Percentiles rank a stretch among this genome's conserved stretches.
phyloP scores from a whole-genome alignment of 1,284 basidiomycete species.

The Irpex sp. region DNA sequence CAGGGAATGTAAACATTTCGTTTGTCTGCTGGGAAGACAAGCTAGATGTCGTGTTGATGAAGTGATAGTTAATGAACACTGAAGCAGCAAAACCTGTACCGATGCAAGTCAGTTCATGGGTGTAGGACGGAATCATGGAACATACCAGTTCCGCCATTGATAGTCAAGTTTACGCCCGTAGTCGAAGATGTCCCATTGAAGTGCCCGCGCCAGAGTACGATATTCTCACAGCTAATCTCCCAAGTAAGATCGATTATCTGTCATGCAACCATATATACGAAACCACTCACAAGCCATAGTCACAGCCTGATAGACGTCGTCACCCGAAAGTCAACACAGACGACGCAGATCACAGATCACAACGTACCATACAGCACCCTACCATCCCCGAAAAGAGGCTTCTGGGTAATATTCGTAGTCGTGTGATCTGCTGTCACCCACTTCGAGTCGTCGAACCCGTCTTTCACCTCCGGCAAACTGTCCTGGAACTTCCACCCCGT shows the following conservation, averaged over 20 bases:
- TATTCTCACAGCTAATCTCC: constrained; percentile 64
- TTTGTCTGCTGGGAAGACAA: constrained; percentile 59
- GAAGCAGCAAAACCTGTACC: constrained; percentile 67
- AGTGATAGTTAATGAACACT: constrained; percentile 75
- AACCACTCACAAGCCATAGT: constrained; percentile 80
- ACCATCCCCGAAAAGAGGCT: constrained; percentile 69
- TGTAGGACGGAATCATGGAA: neutral
- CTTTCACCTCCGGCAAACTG: constrained; percentile 64
- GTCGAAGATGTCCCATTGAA: constrained; percentile 59
- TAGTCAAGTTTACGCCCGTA: constrained; percentile 63
- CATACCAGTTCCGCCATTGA: constrained; percentile 76
- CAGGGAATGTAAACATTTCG: constrained; percentile 58
- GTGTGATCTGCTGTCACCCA: constrained; percentile 70
- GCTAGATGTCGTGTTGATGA: constrained; percentile 68
- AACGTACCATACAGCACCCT: constrained; percentile 57
- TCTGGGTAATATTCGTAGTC: constrained; percentile 64
- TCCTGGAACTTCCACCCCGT: constrained; percentile 66
- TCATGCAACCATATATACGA: too few species aligned
- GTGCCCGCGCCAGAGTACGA: constrained; percentile 77
- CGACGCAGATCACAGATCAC: neutral
- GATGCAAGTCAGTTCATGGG: neutral
- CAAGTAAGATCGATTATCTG: neutral
- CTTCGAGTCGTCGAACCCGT: constrained; percentile 50
- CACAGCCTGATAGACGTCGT: constrained; percentile 42
- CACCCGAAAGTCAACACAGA: neutral